These are phyloP conservation scores for Colletotrichum theobromicola DNA, from an alignment of 2,329 filamentous ascomycete species.

Conservation along the genomic window DNA sequence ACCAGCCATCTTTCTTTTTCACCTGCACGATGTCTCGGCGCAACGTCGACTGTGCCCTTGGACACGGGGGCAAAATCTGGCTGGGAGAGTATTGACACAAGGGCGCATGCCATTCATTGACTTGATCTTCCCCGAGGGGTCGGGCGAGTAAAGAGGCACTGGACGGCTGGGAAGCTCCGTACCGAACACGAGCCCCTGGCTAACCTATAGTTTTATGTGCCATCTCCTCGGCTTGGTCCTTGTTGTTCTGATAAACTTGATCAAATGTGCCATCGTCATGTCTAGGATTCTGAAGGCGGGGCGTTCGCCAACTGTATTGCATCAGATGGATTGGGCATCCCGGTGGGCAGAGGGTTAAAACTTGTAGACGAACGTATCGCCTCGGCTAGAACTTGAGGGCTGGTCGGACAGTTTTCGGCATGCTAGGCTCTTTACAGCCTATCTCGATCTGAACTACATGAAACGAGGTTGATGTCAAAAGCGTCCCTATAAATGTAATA, in stretches of 20 bases:
- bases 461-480: not conserved
- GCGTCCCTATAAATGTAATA: not conserved
- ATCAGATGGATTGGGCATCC: not conserved
- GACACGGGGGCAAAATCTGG: not conserved
- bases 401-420: not conserved
- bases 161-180: not conserved
- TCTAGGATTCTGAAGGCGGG: not conserved
- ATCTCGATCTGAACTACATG: not conserved
- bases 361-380: not conserved
- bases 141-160: not conserved
- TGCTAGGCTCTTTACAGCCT: not conserved
- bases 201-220: not conserved
- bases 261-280: not conserved
- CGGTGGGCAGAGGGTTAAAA: not conserved
- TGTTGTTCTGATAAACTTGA: not conserved
- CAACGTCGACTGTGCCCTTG: not conserved
- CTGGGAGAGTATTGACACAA: not conserved
- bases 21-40: not conserved
- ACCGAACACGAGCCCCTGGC: not conserved
- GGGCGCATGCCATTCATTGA: not conserved
- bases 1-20: not conserved
- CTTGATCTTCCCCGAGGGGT: not conserved
- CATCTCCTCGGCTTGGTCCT: too few relatives aligned
- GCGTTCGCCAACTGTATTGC: not conserved
- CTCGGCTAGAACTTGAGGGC: not conserved